Evolutionary conservation across 306 rosid species (phyloP).

Genomic region (Quercus cerris): DNA sequence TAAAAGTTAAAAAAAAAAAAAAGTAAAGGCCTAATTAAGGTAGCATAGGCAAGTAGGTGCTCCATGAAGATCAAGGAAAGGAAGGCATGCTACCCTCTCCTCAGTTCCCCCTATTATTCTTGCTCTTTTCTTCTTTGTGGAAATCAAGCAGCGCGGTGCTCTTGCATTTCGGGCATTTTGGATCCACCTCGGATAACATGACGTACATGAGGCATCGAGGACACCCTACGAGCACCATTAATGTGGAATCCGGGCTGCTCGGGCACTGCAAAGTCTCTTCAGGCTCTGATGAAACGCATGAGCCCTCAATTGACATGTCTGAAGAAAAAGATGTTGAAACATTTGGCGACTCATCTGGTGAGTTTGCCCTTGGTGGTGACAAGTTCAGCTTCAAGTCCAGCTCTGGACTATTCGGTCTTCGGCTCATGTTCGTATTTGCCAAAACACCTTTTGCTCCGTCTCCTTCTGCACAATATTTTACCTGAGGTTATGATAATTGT

Average conservation of each 20-base stretch:
- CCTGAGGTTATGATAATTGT: not conserved
- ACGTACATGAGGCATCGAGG: slow-evolving; percentile 64
- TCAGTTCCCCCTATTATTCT: not conserved
- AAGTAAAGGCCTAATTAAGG: not conserved
- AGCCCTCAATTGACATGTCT: slow-evolving; percentile 30
- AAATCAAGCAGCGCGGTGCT: slow-evolving; percentile 47
- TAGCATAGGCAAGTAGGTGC: not conserved
- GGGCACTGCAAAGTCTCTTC: slow-evolving; percentile 5
- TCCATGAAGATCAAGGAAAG: not conserved
- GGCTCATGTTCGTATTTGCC: slow-evolving; percentile 17
- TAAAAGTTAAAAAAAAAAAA: not conserved
- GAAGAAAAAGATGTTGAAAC: slow-evolving; percentile 6
- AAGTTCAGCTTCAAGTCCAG: slow-evolving; percentile 36
- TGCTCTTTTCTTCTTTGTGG: slow-evolving; percentile 24
- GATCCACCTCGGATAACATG: slow-evolving; percentile 38
- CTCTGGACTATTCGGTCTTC: slow-evolving; percentile 27
- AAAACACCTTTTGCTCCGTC: no score
- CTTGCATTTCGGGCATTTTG: slow-evolving; percentile 59
- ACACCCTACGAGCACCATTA: slow-evolving; percentile 43
- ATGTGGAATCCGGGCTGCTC: not conserved
- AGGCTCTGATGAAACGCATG: slow-evolving; percentile 43
- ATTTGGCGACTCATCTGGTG: not conserved
- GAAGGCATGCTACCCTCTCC: not conserved
- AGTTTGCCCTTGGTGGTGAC: slow-evolving; percentile 19
- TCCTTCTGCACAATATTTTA: no score